A percentile compares a stretch with the other conserved stretches of the same genome.
phyloP scores from a whole-genome alignment of 768 basidiomycete genomes.

The Hydnomerulius pinastri region DNA sequence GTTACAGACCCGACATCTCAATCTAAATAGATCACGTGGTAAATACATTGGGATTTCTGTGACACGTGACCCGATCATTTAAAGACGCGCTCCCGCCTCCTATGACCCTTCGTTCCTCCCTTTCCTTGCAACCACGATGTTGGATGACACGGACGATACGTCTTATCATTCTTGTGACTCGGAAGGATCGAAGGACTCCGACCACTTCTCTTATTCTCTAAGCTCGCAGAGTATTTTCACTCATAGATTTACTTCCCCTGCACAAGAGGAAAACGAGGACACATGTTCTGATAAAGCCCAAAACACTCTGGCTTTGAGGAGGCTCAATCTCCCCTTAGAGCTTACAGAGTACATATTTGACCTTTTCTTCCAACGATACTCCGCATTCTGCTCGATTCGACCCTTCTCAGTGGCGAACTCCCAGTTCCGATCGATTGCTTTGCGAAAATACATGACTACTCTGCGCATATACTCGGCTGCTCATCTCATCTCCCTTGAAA shows the following conservation, averaged over 20 bases:
- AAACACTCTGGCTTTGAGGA: not conserved
- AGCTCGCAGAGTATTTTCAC: slow-evolving; percentile 10
- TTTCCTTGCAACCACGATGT: slow-evolving; percentile 18
- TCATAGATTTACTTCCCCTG: slow-evolving; percentile 26
- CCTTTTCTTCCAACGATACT: slow-evolving; percentile 19
- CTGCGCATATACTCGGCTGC: slow-evolving; percentile 20
- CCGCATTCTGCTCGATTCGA: slow-evolving; percentile 36
- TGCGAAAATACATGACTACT: slow-evolving; percentile 37
- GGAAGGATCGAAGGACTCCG: slow-evolving; percentile 13
- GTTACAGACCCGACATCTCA: not conserved
- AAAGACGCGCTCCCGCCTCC: not conserved
- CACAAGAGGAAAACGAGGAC: slow-evolving; percentile 11
- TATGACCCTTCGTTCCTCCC: not conserved
- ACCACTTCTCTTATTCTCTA: slow-evolving; percentile 16
- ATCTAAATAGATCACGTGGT: slow-evolving; percentile 24
- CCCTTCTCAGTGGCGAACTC: slow-evolving; percentile 44
- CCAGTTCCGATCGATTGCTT: slow-evolving; percentile 42
- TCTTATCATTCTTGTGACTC: slow-evolving; percentile 6
- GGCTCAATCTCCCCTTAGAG: slow-evolving; percentile 31
- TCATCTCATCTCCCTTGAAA: slow-evolving; percentile 32
- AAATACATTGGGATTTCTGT: not conserved
- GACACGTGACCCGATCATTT: slow-evolving; percentile 18
- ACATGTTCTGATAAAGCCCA: not conserved
- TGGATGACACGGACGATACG: not conserved
- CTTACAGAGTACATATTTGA: slow-evolving; percentile 32